These are phyloP conservation scores for Reutealis trisperma DNA, from an alignment of 345 rosid genomes.

Conservation along the genomic window DNA sequence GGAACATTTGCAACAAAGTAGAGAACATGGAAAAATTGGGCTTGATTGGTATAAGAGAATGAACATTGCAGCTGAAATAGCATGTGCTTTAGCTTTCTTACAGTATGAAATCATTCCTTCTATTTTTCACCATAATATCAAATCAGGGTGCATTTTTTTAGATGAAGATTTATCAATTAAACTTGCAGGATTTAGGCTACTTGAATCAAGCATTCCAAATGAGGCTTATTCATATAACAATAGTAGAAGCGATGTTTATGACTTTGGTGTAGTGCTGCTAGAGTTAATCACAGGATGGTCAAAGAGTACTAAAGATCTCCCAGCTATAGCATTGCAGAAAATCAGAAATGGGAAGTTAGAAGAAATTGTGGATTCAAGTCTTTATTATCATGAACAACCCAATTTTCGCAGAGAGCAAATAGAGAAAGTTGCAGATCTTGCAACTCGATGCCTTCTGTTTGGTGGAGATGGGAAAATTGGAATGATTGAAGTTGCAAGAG, in stretches of 20 bases:
- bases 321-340: slow-evolving; percentile 51
- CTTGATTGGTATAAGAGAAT: slow-evolving; percentile 77
- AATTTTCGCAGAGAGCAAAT: slow-evolving; percentile 56
- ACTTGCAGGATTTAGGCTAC: slow-evolving; percentile 64
- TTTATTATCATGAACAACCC: slow-evolving; percentile 69
- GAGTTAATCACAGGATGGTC: slow-evolving; percentile 67
- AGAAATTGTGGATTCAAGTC: slow-evolving; percentile 66
- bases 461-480: slow-evolving; percentile 78
- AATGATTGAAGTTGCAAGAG: slow-evolving; percentile 72
- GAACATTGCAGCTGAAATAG: slow-evolving; percentile 63
- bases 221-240: slow-evolving; percentile 19
- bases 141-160: slow-evolving; percentile 53
- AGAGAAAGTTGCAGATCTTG: slow-evolving; percentile 67
- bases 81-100: slow-evolving; percentile 58
- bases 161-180: slow-evolving; percentile 59
- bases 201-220: slow-evolving; percentile 18
- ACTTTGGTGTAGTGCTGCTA: slow-evolving; percentile 64
- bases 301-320: slow-evolving; percentile 35
- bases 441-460: slow-evolving; percentile 68
- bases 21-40: slow-evolving; percentile 29
- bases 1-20: slow-evolving; percentile 44
- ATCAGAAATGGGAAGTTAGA: slow-evolving; percentile 62
- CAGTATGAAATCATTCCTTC: slow-evolving; percentile 70
- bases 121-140: slow-evolving; percentile 57
- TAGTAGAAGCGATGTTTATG: slow-evolving; percentile 48